phyloP scores from a whole-genome alignment of 2,329 filamentous ascomycete species.

The Myriosclerotinia curreyana region DNA sequence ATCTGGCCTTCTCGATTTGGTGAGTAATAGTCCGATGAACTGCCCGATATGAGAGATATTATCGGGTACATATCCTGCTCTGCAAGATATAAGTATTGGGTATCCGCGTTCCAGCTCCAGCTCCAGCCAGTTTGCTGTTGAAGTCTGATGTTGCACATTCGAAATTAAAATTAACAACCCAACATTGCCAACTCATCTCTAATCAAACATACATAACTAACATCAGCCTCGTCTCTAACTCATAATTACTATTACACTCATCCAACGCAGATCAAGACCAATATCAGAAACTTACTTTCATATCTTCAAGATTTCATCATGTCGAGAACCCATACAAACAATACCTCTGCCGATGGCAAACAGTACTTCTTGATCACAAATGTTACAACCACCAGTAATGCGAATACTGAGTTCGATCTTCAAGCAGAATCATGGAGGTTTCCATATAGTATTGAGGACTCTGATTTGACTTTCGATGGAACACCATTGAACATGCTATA shows the following conservation, averaged over 20 bases:
- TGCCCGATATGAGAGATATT: neutral
- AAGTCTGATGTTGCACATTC: slow-evolving; percentile 15
- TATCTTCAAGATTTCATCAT: slow-evolving; percentile 7
- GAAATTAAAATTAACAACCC: slow-evolving; percentile 13
- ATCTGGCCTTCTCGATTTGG: slow-evolving; percentile 19
- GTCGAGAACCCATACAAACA: slow-evolving; percentile 9
- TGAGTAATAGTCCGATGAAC: neutral
- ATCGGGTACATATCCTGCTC: neutral
- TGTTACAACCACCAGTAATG: slow-evolving; percentile 3
- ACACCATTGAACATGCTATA: slow-evolving; percentile 37
- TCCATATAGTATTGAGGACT: slow-evolving; percentile 35
- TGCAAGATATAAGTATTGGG: slow-evolving; percentile 9
- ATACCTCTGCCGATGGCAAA: slow-evolving; percentile 10
- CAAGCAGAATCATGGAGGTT: slow-evolving; percentile 31
- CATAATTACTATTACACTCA: neutral
- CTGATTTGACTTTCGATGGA: slow-evolving; percentile 36
- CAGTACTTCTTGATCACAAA: slow-evolving; percentile 29
- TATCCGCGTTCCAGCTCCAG: slow-evolving; percentile 8
- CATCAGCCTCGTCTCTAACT: neutral
- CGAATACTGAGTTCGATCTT: slow-evolving; percentile 27
- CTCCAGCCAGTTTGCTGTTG: neutral
- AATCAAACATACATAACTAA: neutral
- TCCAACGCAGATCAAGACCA: neutral
- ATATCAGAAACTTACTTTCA: neutral
- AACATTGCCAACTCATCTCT: slow-evolving; percentile 17